Percentiles rank a stretch among this genome's conserved stretches.
These are phyloP conservation scores for Hypholoma fasciculare DNA, from an alignment of 768 basidiomycete species.

Conservation along the genomic window DNA sequence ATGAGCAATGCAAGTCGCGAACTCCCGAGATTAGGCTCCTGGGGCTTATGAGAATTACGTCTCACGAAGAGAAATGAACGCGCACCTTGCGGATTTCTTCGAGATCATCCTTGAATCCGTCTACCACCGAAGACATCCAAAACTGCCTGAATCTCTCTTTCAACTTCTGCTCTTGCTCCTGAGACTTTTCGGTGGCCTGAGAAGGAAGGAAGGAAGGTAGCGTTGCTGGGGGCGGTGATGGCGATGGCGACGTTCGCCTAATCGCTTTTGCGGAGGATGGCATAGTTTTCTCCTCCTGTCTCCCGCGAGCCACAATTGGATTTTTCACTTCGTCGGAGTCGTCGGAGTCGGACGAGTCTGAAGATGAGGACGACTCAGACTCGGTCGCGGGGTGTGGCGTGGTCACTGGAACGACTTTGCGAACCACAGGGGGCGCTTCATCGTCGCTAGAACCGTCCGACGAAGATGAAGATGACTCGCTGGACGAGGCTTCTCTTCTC, in stretches of 20 bases:
- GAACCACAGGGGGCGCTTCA: constrained; percentile 13
- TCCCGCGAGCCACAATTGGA: constrained; percentile 8
- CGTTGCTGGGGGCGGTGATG: constrained; percentile 42
- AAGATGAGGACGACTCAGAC: constrained; percentile 31
- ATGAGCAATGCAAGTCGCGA: constrained; percentile 74
- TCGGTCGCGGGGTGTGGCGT: constrained; percentile 29
- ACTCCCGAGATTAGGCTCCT: constrained; percentile 67
- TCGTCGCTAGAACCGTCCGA: constrained; percentile 34
- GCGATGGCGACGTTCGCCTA: constrained; percentile 38
- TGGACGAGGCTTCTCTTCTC: constrained; percentile 45
- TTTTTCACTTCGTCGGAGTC: constrained; percentile 15
- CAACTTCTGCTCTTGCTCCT: constrained; percentile 50
- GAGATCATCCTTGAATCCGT: constrained; percentile 83
- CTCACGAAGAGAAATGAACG: constrained; percentile 1
- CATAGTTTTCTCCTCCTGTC: constrained; percentile 9
- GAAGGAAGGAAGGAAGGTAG: constrained; percentile 62
- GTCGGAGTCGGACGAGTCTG: constrained; percentile 22
- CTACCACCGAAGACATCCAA: constrained; percentile 84
- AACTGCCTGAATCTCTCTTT: constrained; percentile 77
- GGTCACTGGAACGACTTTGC: constrained; percentile 6
- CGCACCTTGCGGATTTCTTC: constrained; percentile 79
- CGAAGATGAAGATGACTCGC: constrained; percentile 44
- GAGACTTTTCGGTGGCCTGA: constrained; percentile 25
- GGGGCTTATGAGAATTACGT: neutral
- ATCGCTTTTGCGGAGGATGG: constrained; percentile 11